Conservation (phyloP, 1,139 yeast genomes). For the Kodamaea arcana region DNA sequence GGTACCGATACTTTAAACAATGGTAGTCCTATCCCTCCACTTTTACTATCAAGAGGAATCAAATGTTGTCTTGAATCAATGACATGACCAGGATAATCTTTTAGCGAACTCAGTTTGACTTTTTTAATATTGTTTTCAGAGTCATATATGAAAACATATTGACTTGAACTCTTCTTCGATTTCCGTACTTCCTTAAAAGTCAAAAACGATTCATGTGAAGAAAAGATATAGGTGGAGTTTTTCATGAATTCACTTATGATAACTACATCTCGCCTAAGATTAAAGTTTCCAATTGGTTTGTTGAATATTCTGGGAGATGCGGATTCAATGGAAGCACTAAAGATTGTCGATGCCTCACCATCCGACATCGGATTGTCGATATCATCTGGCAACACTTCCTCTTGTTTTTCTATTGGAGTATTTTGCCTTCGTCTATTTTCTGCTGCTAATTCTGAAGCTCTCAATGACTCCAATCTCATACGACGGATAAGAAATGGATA, state of each 20-base stretch:
- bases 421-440: background rate
- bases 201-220: slow-evolving; percentile 26
- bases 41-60: slow-evolving; percentile 30
- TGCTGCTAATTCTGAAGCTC: background rate
- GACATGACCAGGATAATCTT: slow-evolving; percentile 2
- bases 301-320: slow-evolving; percentile 10
- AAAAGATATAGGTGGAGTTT: slow-evolving; percentile 27
- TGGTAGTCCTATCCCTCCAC: slow-evolving; percentile 36
- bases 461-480: slow-evolving; percentile 15
- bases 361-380: background rate
- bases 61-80: slow-evolving; percentile 32
- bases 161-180: slow-evolving; percentile 18
- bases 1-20: slow-evolving; percentile 35
- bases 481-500: slow-evolving; percentile 35
- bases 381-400: background rate
- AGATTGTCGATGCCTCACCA: slow-evolving; percentile 21
- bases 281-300: slow-evolving; percentile 15
- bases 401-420: background rate
- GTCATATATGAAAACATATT: slow-evolving; percentile 22
- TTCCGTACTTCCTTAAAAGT: slow-evolving; percentile 28
- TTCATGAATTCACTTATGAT: slow-evolving; percentile 35
- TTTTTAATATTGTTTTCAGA: slow-evolving; percentile 19
- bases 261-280: slow-evolving; percentile 26
- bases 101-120: slow-evolving; percentile 5
- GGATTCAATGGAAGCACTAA: slow-evolving; percentile 15